Evolutionary conservation across 2,329 filamentous ascomycete genomes (phyloP).

Genomic region (Ceratocystis variospora): DNA sequence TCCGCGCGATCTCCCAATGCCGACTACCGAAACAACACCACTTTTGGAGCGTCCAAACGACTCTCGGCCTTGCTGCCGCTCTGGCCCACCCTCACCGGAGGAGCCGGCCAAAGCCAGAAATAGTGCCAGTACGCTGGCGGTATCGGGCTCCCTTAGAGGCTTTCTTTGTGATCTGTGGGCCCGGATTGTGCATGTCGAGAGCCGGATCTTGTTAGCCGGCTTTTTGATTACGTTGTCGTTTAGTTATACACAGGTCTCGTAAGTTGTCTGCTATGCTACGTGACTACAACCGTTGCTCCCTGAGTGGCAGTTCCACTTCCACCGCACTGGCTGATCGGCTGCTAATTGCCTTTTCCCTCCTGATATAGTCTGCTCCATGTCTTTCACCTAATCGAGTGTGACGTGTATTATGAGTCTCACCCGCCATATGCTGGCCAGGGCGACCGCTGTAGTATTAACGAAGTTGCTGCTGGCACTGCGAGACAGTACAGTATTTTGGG

Average conservation of each 20-base stretch:
- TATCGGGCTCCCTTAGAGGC: not conserved
- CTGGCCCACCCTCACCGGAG: not conserved
- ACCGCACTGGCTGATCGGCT: too few species aligned
- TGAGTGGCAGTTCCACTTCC: not conserved
- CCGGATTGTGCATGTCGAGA: constrained; percentile 25
- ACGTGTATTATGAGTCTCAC: constrained; percentile 50
- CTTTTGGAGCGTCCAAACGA: not conserved
- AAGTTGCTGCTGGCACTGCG: constrained; percentile 52
- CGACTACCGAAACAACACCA: not conserved
- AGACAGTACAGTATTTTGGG: constrained; percentile 50
- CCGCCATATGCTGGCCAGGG: constrained; percentile 34
- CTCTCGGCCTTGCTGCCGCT: not conserved
- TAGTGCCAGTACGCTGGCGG: not conserved
- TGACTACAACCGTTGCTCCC: too few species aligned
- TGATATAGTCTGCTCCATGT: constrained; percentile 41
- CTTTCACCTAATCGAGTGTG: constrained; percentile 59
- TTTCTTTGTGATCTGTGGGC: not conserved
- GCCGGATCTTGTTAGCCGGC: constrained; percentile 42
- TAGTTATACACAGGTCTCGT: constrained; percentile 38
- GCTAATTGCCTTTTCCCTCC: not conserved
- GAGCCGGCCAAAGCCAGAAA: not conserved
- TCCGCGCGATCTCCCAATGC: not conserved
- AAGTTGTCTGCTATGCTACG: constrained; percentile 21
- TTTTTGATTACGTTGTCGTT: constrained; percentile 44
- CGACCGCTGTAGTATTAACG: constrained; percentile 45